These are phyloP conservation scores for Phragmites australis DNA, from an alignment of 176 grass and related monocot species.

Conservation along the genomic window DNA sequence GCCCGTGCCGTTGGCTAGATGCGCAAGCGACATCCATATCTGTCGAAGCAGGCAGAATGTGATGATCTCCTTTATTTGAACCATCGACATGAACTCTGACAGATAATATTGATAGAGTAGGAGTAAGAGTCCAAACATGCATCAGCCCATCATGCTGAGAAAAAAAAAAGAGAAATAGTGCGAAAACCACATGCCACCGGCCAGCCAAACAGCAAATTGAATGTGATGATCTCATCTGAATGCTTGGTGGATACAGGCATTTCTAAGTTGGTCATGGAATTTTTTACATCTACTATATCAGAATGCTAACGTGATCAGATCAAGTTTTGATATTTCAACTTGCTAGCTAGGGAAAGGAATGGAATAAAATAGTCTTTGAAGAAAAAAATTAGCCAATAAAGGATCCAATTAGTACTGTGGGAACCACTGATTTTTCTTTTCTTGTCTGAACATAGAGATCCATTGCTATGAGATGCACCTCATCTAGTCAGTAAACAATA, in stretches of 20 bases:
- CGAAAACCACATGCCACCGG: no score
- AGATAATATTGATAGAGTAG: no score
- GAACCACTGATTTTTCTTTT: not conserved
- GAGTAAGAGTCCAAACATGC: no score
- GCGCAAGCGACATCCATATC: slow-evolving; percentile 17
- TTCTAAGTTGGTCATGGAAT: not conserved
- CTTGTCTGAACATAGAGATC: not conserved
- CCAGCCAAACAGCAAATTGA: no score
- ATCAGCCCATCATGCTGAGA: no score
- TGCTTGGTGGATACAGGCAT: not conserved
- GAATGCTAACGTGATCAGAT: not conserved
- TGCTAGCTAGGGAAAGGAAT: not conserved
- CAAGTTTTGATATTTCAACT: not conserved
- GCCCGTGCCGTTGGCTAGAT: slow-evolving; percentile 20
- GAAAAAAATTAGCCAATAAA: not conserved
- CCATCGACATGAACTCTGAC: no score
- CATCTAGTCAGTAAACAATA: slow-evolving; percentile 26
- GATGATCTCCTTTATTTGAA: no score
- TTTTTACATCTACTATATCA: not conserved
- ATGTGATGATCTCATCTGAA: not conserved
- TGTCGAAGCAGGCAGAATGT: slow-evolving; percentile 23
- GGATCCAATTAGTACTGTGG: not conserved
- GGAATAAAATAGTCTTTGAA: not conserved
- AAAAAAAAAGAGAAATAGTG: no score
- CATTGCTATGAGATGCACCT: not conserved